Base-by-base conservation (phyloP, 352 stramenopile species). In the Plasmopara muralis region DNA sequence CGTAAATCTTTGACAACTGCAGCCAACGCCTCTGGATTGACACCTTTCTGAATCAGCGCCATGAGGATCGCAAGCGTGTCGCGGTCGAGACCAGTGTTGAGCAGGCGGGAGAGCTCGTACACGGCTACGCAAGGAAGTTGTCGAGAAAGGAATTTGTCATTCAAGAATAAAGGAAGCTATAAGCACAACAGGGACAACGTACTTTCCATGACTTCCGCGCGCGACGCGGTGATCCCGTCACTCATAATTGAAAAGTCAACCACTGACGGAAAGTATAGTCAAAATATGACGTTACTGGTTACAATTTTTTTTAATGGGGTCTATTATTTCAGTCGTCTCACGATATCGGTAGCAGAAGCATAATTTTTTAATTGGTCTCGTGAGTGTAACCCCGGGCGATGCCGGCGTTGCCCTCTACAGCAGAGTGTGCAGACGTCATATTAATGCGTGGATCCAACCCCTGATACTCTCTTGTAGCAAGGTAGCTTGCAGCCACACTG, bases 1-100 rank as follows among this genome's bases (percentile, higher is more conserved):
- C 83, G 74, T n/a, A 96, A 68, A 18, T 96, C 86, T 66, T 91
- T 89, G n/a, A 96, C 85, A 13, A 95, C 85, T 29, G 74, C 68
- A 18, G 88, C 88, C 7, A 96, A 66, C 25, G 85, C 85, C 51
- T 96, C 88, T 0, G 88, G 88, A 66, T 96, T 94, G 20, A 95
- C 87, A 52, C 88, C 88, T 48, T 88, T 90, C 59, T 96, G 80
- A 45, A 93, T 71, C 18, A 96, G 72, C 43, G 82, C 71, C 60
- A 96, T 78, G 53, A 96, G 67, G 57, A 95, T 92, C 50, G 68
- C 72, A 39, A 96, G 68, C 25, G 85, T 95, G 61, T 96, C 83
- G 41, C 80, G 81, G 56, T 96, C 86, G 33, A 96, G 66, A 0
- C 88, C 88, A 18, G 88, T 96, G 63, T 96, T 93, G 31, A 96